Base-by-base conservation (phyloP, 805 yeast genomes). In the Wickerhamomyces sydowiorum region DNA sequence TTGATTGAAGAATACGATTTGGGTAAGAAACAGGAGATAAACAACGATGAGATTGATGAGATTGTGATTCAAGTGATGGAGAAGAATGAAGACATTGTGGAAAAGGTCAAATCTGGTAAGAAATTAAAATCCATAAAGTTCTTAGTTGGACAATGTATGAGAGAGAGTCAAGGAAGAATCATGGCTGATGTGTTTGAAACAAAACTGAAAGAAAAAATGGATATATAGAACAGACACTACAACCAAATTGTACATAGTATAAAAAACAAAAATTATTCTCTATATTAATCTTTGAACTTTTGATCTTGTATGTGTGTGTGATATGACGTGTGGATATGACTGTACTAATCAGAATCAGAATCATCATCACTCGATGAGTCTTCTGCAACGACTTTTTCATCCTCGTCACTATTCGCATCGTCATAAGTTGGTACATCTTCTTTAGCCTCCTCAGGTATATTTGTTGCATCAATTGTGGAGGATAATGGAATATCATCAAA, bases 141-240 rank as follows among this genome's bases (percentile, higher is more conserved):
- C 53, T 66, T 93, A 42, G 73, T 93, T 4, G 98, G 97, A 1
- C 77, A 76, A 56, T 95, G 88, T 17, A 87, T 93, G 96, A 78
- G 79, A 53, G 66, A 72, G 42, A 76, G 87, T 2, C 84, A 80
- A 50, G 97, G 97, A 1, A 63, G 63, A 38, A 60, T 69, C 9
- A 54, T 59, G 25, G 62, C 73, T 0, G 47, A 52, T 7, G 54
- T 59, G 7, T 61, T 69, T 38, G 71, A 68, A 38, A 39, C 44
- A 10, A 50, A 53, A 20, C 65, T 70, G 43, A 65, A 61, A 48
- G 49, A 52, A 30, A 27, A 59, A 17, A 36, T 50, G 3, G 13
- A 27, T 14, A 17, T 30, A 17, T 15, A 36, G 13, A n/a, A n/a
- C n/a, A n/a, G n/a, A n/a, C n/a, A n/a, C n/a, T n/a, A n/a, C n/a